Conservation (phyloP, 75 land plant genomes). For the Isoetes taiwanensis region DNA sequence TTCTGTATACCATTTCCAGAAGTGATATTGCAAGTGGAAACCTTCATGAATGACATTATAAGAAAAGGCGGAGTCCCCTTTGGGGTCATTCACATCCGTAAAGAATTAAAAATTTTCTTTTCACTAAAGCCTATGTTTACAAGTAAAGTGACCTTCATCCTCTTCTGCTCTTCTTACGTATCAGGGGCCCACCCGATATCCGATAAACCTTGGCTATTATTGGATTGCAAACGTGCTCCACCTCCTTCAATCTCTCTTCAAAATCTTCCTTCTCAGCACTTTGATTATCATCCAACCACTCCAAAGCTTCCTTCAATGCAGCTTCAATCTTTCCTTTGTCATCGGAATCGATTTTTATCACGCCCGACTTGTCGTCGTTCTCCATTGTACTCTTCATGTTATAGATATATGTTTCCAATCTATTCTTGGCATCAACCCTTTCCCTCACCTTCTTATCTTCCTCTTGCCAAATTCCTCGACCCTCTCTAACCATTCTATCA, state of each 20-base stretch:
- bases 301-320: slow-evolving; percentile 45
- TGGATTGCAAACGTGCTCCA: slow-evolving; percentile 43
- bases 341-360: slow-evolving; percentile 39
- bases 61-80: too few relatives aligned
- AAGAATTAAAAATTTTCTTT: too few relatives aligned
- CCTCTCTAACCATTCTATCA: slow-evolving; percentile 39
- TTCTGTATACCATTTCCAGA: too few relatives aligned
- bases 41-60: too few relatives aligned
- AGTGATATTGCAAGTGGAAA: too few relatives aligned
- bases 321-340: slow-evolving; percentile 61
- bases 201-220: slow-evolving; percentile 24
- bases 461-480: slow-evolving; percentile 56
- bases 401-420: slow-evolving; percentile 61
- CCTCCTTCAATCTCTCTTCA: slow-evolving; percentile 65
- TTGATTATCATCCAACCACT: slow-evolving; percentile 72
- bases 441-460: slow-evolving; percentile 74
- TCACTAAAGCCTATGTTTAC: too few relatives aligned
- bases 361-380: slow-evolving; percentile 33
- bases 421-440: slow-evolving; percentile 52
- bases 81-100: too few relatives aligned
- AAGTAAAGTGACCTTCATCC: too few relatives aligned
- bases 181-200: slow-evolving; percentile 24
- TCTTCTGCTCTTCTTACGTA: too few relatives aligned
- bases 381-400: slow-evolving; percentile 49
- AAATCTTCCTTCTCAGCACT: slow-evolving; percentile 67